Conservation (phyloP, 225 moss, liverwort and hornwort species). For the Rhytidiadelphus loreus region DNA sequence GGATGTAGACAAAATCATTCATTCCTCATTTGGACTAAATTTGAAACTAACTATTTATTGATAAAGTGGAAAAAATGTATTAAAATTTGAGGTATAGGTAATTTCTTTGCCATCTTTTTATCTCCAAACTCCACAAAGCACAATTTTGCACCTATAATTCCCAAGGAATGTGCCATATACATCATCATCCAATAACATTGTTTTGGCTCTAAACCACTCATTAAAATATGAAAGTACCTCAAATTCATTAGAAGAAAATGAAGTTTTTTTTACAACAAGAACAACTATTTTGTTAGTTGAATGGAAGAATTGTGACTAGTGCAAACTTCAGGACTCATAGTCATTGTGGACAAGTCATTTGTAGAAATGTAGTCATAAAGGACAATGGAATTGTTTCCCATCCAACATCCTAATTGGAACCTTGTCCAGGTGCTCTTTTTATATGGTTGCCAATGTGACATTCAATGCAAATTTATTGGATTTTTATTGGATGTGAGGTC, state of each 20-base stretch:
- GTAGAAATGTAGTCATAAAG: background rate
- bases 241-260: background rate
- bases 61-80: background rate
- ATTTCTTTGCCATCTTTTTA: rapidly evolving
- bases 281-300: background rate
- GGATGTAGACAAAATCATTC: background rate
- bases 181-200: background rate
- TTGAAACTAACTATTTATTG: background rate
- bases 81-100: background rate
- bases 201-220: background rate
- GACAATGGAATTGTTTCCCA: background rate
- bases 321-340: rapidly evolving
- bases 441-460: no score
- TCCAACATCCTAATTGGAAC: background rate
- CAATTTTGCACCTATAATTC: background rate
- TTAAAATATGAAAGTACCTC: background rate
- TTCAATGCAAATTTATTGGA: no score
- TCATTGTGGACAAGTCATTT: background rate
- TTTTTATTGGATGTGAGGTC: no score
- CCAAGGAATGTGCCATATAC: background rate
- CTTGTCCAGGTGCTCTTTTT: rapidly evolving
- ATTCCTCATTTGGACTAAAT: background rate
- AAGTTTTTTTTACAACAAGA: background rate
- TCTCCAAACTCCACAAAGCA: background rate
- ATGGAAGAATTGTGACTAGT: background rate